Conservation (phyloP, 257 asterid genomes). For the Rhazya stricta region DNA sequence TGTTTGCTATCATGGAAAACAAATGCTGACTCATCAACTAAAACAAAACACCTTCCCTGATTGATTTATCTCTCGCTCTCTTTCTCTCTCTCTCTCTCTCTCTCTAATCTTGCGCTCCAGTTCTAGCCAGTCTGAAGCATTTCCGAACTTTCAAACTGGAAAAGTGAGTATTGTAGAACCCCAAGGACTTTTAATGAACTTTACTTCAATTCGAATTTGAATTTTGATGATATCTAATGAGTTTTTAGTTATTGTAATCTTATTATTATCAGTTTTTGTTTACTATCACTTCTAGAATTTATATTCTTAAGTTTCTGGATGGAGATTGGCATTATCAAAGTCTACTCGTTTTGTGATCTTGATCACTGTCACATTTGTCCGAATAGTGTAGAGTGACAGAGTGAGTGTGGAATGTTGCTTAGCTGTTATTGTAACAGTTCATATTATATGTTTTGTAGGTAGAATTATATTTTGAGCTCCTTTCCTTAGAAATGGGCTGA, state of each 20-base stretch:
- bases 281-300: neutral
- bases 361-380: neutral
- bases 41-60: neutral
- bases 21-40: conserved; percentile 10
- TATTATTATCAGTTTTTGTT: neutral
- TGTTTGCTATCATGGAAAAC: conserved; percentile 1
- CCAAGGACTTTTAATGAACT: neutral
- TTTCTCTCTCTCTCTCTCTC: conserved; percentile 10
- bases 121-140: neutral
- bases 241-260: neutral
- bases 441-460: neutral
- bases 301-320: neutral
- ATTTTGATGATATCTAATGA: neutral
- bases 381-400: neutral
- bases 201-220: neutral
- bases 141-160: neutral
- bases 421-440: neutral
- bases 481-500: neutral
- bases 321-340: neutral
- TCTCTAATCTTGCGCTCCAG: neutral
- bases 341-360: neutral
- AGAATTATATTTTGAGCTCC: neutral
- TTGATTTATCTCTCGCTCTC: conserved; percentile 12
- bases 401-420: neutral
- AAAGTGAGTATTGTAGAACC: neutral